Base-by-base conservation (phyloP, 2,329 filamentous ascomycete species). In the Sporothrix protearum region DNA sequence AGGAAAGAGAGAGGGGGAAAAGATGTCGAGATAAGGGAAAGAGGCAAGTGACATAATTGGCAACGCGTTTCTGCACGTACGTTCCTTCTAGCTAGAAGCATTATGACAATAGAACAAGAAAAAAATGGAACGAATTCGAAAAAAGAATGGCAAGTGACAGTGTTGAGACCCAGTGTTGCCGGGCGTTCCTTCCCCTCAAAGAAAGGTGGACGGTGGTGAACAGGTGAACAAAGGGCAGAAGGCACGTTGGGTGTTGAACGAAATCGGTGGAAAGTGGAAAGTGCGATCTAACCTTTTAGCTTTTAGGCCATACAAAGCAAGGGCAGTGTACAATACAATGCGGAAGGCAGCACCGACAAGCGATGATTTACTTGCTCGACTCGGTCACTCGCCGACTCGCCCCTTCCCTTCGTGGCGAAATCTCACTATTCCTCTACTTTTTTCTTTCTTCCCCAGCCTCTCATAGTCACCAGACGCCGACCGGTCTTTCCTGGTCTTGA, bases 11-110 rank as follows among this genome's bases (percentile, higher is more conserved):
- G 30, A 67, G n/a, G 28, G 51, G 30, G 36, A 61, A 36, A n/a
- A 12, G 63, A 49, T 30, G 47, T 33, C 47, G 55, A 55, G 55
- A 49, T 61, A 61, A 61, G 42, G 51, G 42, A 47, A 59, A 69
- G 67, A 59, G 22, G n/a, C 19, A 16, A 47, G 16, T 45, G 30
- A n/a, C 33, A 3, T 22, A 19, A 25, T 8, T n/a, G 6, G 14
- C 1, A 53, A 53, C 47, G 28, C 16, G 49, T 57, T 22, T 30
- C 61, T 16, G 30, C 10, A 36, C 28, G 6, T 64, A 25, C 61
- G 42, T 67, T 33, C 42, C 63, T 67, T 66, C 42, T 16, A 49
- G 47, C 9, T 3, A 19, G 39, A 47, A n/a, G 22, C 57, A 61
- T 22, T n/a, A 42, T 42, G 57, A 42, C 33, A 42, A n/a, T 45